Percentiles rank a stretch among this genome's conserved stretches.
Evolutionary conservation across 169 alveolate species (phyloP).

Genomic region (Neospora caninum): DNA sequence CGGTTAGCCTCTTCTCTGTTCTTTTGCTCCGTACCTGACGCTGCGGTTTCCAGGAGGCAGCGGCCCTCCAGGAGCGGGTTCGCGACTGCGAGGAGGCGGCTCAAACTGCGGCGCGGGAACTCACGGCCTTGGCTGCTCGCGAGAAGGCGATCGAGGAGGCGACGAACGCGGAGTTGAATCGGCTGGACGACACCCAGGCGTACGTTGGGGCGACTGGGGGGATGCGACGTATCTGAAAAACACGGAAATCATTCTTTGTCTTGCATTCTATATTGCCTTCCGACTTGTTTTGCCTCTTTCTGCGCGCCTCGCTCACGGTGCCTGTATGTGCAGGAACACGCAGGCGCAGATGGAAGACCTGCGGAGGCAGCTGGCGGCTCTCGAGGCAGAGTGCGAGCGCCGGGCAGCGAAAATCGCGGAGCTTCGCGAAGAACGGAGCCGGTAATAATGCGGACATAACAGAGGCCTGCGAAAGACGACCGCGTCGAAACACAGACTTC

Average conservation of each 20-base stretch:
- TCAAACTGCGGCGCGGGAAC: background rate
- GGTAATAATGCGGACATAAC: background rate
- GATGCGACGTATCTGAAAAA: background rate
- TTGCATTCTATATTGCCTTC: too few relatives aligned
- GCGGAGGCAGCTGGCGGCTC: background rate
- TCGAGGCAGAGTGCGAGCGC: background rate
- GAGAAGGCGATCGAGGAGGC: background rate
- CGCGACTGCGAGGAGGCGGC: background rate
- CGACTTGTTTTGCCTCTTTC: too few relatives aligned
- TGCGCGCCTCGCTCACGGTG: too few relatives aligned
- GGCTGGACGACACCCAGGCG: background rate
- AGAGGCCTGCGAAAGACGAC: background rate
- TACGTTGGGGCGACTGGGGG: too few relatives aligned
- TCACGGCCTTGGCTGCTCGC: background rate
- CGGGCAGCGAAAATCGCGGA: background rate
- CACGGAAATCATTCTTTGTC: too few relatives aligned
- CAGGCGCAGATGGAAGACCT: background rate
- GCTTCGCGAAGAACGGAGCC: background rate
- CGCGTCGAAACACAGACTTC: background rate
- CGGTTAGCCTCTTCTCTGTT: background rate
- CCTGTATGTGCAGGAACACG: background rate
- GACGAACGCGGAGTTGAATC: background rate
- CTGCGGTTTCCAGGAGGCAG: background rate
- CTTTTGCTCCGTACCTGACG: background rate
- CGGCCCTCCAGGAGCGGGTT: background rate